Evolutionary conservation across 78 protist genomes (phyloP), one percentile per base, ranked within the genome.

Genomic region (Guillardia theta): DNA sequence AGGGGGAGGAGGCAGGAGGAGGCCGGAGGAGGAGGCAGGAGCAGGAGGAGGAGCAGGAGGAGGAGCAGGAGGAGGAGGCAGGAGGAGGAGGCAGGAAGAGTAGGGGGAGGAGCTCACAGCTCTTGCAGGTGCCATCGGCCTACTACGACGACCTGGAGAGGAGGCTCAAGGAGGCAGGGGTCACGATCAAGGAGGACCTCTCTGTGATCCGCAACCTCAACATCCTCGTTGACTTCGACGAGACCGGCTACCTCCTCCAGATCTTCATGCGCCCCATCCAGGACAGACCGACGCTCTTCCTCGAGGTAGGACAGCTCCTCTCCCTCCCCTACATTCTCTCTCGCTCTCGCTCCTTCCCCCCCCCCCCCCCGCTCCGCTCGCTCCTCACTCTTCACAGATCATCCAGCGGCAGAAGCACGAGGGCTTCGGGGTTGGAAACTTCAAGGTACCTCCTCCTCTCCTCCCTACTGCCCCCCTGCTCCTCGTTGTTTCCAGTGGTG

Each of bases 221-320:
- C 88, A 97, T 98, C 92, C 97, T 98, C 53, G 95, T 98, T 92
- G 99, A 98, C 95, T 97, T 88, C 41, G 98, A 98, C 95, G 98
- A 98, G 27, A 87, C 94, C 33, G 99, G 99, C 88, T 97, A 97
- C 94, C 96, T 98, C 83, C 96, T 98, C 88, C 99, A 98, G 96
- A 97, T 98, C 94, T 98, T 98, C 96, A 98, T 98, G 77, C 95
- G 95, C 78, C 97, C 98, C 33, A 92, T 96, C 24, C 96, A 96
- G 95, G 98, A 97, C 80, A 94, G 97, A 88, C 99, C 99, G 94
- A 98, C 99, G 39, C 93, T 98, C 70, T 98, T 98, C 94, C 58
- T 95, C 58, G 99, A 98, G 97, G 94, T 98, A 54, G 96, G 97
- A 64, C 98, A 98, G 97, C 95, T 98, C 90, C 24, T 39, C 92